Evolutionary conservation across 305 asterid species (phyloP), one percentile per base, ranked within the genome.

Genomic region (Plantago coronopus): DNA sequence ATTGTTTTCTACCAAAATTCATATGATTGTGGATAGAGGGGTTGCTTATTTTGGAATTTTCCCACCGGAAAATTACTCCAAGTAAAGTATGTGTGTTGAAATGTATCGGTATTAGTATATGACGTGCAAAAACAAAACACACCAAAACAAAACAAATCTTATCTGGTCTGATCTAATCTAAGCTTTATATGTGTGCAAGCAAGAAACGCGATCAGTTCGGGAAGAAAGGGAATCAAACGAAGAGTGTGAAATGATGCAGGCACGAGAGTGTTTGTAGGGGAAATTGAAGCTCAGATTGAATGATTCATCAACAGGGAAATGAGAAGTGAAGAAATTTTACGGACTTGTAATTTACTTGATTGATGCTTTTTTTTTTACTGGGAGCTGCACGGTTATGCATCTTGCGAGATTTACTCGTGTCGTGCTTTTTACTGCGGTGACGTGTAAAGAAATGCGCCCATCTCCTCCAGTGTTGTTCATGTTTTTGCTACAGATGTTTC

Each of bases 241-340:
- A 57, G 19, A 48, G 18, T 40, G 57, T 23, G 23, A 53, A 63
- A 38, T 40, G 21, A 47, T 23, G 56, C 16, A 45, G 58, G 72
- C 40, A 37, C 61, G 69, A 45, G 78, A 75, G 73, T 14, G 25
- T 23, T 78, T 56, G 62, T 63, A 48, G 75, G 73, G 59, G 44
- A 60, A 53, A 67, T 60, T 19, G 54, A 65, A 72, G 74, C 48
- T 62, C 68, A 72, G 50, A 76, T 61, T 64, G 67, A 48, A 15
- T 15, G 58, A 53, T 59, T 59, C 53, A 48, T 57, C 61, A 29
- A n/a, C 57, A 43, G 50, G 61, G 13, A 53, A 27, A 62, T 42
- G 51, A 7, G 9, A 69, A 69, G 46, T 46, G 45, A 8, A 4
- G 16, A 34, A 43, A 44, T 51, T 51, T 51, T 55, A 49, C 25